These are phyloP conservation scores for Pyrenula aspistea DNA, from an alignment of 495 filamentous ascomycete species.

Conservation along the genomic window DNA sequence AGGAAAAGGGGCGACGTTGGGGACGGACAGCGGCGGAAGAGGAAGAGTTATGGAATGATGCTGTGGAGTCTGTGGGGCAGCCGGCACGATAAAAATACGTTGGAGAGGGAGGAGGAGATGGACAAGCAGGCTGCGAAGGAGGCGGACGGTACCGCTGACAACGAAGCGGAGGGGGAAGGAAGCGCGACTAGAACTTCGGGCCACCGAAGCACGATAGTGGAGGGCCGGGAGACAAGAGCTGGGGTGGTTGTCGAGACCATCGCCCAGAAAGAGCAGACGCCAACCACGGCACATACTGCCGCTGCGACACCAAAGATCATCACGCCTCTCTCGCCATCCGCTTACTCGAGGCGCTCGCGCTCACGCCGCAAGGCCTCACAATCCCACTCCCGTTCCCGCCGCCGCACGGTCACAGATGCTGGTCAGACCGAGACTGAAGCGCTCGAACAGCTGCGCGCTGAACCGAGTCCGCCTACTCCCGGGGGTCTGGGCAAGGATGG, in stretches of 20 bases:
- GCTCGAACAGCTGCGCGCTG: neutral
- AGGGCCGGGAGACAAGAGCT: neutral
- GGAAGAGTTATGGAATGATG: slow-evolving; percentile 60
- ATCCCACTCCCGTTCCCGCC: neutral
- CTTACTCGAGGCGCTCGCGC: neutral
- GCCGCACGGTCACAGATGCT: neutral
- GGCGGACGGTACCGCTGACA: neutral
- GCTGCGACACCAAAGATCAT: neutral
- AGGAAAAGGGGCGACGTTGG: slow-evolving; percentile 36
- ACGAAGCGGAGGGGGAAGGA: too few species aligned
- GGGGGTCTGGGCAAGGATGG: neutral
- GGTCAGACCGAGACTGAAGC: neutral
- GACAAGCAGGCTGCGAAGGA: too few species aligned
- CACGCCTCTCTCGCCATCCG: neutral
- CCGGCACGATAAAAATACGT: slow-evolving; percentile 69
- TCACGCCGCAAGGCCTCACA: neutral
- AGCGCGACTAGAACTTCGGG: neutral
- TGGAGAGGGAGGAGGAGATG: slow-evolving; percentile 34
- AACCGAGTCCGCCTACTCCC: neutral
- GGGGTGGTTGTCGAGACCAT: neutral
- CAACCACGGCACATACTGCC: neutral
- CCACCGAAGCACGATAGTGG: neutral
- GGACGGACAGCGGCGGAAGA: slow-evolving; percentile 33
- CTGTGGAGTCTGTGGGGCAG: slow-evolving; percentile 80
- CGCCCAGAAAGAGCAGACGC: neutral